Evolutionary conservation across 257 asterid genomes (phyloP).

Genomic region (Solanum commersonii): DNA sequence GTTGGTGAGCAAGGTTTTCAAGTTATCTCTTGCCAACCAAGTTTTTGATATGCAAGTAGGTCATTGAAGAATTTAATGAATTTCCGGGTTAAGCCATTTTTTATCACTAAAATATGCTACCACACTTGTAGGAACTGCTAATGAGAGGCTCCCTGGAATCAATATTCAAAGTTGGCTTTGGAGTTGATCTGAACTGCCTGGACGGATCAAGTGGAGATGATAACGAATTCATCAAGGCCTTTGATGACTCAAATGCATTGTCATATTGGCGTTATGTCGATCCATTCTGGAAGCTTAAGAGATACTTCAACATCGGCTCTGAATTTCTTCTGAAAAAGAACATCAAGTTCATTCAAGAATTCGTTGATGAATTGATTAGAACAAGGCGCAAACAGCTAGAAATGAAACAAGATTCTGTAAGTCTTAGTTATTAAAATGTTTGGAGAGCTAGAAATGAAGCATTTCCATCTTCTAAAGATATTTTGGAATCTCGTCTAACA

Average conservation of each 20-base stretch:
- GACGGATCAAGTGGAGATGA: slow-evolving; percentile 42
- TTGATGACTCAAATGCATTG: slow-evolving; percentile 61
- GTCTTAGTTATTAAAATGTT: neutral
- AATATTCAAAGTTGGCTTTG: slow-evolving; percentile 73
- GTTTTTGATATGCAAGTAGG: slow-evolving; percentile 56
- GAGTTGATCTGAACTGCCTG: slow-evolving; percentile 53
- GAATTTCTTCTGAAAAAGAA: slow-evolving; percentile 52
- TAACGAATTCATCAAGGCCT: slow-evolving; percentile 43
- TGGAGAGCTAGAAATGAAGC: neutral
- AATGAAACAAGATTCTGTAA: slow-evolving; percentile 25
- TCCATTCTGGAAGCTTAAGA: slow-evolving; percentile 55
- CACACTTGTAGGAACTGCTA: slow-evolving; percentile 38
- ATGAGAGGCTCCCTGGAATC: slow-evolving; percentile 70
- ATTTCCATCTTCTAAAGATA: neutral
- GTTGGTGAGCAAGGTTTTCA: slow-evolving; percentile 23
- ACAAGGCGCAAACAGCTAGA: slow-evolving; percentile 37
- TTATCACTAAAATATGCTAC: neutral
- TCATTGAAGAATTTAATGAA: neutral
- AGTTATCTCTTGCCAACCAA: slow-evolving; percentile 17
- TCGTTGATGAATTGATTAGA: slow-evolving; percentile 43
- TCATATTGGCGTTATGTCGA: slow-evolving; percentile 52
- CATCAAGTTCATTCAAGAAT: slow-evolving; percentile 32
- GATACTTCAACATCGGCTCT: slow-evolving; percentile 41
- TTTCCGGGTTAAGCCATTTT: neutral
- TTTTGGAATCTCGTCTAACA: neutral